Evolutionary conservation across 73 alveolate species (phyloP).

Genomic region (Paramecium octaurelia): DNA sequence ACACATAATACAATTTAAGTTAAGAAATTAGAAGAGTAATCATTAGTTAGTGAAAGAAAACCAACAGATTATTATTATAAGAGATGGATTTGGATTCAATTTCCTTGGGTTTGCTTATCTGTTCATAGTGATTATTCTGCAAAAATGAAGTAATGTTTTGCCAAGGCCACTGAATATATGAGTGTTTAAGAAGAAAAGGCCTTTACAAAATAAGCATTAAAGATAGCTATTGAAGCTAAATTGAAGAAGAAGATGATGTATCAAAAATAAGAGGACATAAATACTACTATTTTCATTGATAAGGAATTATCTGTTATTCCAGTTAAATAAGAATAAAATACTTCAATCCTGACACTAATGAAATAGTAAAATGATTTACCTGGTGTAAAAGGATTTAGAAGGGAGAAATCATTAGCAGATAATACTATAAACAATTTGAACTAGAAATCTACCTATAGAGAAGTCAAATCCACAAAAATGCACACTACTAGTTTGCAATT

Average conservation of each 20-base stretch:
- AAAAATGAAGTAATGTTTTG: slow-evolving; percentile 65
- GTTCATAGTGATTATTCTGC: slow-evolving; percentile 69
- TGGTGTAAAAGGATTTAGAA: slow-evolving; percentile 3
- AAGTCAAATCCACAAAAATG: background rate
- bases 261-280: background rate
- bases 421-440: background rate
- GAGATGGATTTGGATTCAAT: slow-evolving; percentile 82
- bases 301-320: slow-evolving; percentile 28
- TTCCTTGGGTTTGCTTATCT: slow-evolving; percentile 74
- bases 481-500: slow-evolving; percentile 24
- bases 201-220: slow-evolving; percentile 66
- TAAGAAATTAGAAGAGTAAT: background rate
- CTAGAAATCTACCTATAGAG: background rate
- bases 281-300: background rate
- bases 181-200: slow-evolving; percentile 73
- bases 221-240: slow-evolving; percentile 73
- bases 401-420: slow-evolving; percentile 23
- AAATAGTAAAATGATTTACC: slow-evolving; percentile 19
- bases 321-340: slow-evolving; percentile 37
- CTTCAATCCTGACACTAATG: background rate
- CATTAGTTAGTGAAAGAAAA: slow-evolving; percentile 43
- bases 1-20: background rate
- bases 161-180: slow-evolving; percentile 66
- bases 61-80: slow-evolving; percentile 72
- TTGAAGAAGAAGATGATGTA: slow-evolving; percentile 65